Evolutionary conservation across 176 grass and related monocot genomes (phyloP).

Genomic region (Tillandsia leiboldiana): DNA sequence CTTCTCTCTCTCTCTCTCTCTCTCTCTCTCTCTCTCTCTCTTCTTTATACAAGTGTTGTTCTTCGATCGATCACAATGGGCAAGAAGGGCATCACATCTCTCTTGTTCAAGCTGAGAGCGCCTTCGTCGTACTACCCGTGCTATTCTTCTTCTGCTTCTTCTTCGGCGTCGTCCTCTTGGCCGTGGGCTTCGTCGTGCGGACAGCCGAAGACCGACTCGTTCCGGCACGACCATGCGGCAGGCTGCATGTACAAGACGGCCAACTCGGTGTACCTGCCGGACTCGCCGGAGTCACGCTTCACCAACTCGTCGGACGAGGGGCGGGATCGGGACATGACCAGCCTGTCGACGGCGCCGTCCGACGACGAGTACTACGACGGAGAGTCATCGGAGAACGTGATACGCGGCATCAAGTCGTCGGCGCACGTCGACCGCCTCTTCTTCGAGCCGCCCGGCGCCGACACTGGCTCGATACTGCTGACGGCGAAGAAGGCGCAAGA

Average conservation of each 20-base stretch:
- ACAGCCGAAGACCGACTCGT: slow-evolving; percentile 52
- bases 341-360: slow-evolving; percentile 1
- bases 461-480: slow-evolving; percentile 58
- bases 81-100: slow-evolving; percentile 52
- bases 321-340: background rate
- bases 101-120: slow-evolving; percentile 42
- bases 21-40: slow-evolving; percentile 18
- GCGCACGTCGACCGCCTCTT: slow-evolving; percentile 28
- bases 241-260: slow-evolving; percentile 34
- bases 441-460: slow-evolving; percentile 35
- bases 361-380: slow-evolving; percentile 18
- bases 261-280: slow-evolving; percentile 36
- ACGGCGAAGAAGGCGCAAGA: background rate
- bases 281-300: slow-evolving; percentile 19
- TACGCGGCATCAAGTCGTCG: slow-evolving; percentile 25
- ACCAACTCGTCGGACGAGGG: slow-evolving; percentile 2
- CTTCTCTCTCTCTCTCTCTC: slow-evolving; percentile 2
- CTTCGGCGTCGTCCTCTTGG: slow-evolving; percentile 24
- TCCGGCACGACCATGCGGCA: slow-evolving; percentile 23
- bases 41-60: background rate
- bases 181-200: slow-evolving; percentile 42
- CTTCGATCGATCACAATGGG: slow-evolving; percentile 15
- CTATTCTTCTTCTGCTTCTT: background rate
- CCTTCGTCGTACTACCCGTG: background rate
- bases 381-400: slow-evolving; percentile 23